Evolutionary conservation across 2,329 filamentous ascomycete species (phyloP).

Genomic region (Chaetomiaceae sp.): DNA sequence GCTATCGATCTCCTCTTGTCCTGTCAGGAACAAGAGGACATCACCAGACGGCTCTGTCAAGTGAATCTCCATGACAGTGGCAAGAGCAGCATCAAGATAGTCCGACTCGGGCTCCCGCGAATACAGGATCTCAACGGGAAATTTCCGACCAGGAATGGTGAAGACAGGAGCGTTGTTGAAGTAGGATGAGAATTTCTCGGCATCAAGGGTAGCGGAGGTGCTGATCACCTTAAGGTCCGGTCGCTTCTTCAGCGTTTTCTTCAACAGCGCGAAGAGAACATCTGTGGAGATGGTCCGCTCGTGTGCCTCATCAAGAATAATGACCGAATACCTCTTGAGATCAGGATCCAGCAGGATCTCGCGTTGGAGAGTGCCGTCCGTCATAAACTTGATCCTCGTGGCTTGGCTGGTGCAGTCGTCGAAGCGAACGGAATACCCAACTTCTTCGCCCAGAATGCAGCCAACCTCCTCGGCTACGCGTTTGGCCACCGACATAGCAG

Average conservation of each 20-base stretch:
- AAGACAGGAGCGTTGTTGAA: slow-evolving; percentile 96
- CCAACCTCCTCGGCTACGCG: slow-evolving; percentile 95
- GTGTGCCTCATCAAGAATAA: slow-evolving; percentile 98
- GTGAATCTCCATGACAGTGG: slow-evolving; percentile 98
- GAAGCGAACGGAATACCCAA: slow-evolving; percentile 96
- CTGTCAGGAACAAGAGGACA: slow-evolving; percentile 90
- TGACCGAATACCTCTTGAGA: slow-evolving; percentile 82
- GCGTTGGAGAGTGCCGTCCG: slow-evolving; percentile 78
- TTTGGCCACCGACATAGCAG: slow-evolving; percentile 94
- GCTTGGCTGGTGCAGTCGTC: slow-evolving; percentile 84
- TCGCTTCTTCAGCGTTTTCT: slow-evolving; percentile 80
- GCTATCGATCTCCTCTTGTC: slow-evolving; percentile 96
- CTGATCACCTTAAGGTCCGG: slow-evolving; percentile 91
- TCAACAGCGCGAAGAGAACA: slow-evolving; percentile 86
- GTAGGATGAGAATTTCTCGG: slow-evolving; percentile 94
- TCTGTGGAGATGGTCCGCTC: slow-evolving; percentile 95
- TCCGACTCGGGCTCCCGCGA: slow-evolving; percentile 91
- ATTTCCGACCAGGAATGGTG: slow-evolving; percentile 90
- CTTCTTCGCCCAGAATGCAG: slow-evolving; percentile 81
- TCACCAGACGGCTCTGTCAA: slow-evolving; percentile 90
- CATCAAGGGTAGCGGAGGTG: slow-evolving; percentile 91
- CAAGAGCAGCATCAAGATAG: slow-evolving; percentile 84
- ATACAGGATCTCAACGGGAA: slow-evolving; percentile 92
- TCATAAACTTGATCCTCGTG: slow-evolving; percentile 99
- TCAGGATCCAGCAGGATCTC: slow-evolving; percentile 91